Evolutionary conservation across 805 yeast genomes (phyloP).

Genomic region (Hermanozyma aechmeae): DNA sequence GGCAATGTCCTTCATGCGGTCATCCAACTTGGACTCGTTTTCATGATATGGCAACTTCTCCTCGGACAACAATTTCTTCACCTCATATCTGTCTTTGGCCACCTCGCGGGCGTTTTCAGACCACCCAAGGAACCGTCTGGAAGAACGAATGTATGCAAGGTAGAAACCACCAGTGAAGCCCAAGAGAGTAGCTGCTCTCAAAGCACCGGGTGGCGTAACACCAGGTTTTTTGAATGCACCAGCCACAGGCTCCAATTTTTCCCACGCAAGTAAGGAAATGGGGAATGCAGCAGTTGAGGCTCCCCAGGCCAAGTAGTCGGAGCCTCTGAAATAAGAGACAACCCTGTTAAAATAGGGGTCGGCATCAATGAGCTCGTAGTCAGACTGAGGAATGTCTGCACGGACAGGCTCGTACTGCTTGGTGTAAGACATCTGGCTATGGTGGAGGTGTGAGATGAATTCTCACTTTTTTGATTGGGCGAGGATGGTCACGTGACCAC

Average conservation of each 20-base stretch:
- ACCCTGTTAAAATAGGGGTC: constrained; percentile 75
- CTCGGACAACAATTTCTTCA: constrained; percentile 53
- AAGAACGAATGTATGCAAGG: constrained; percentile 57
- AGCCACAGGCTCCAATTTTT: constrained; percentile 30
- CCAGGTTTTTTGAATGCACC: constrained; percentile 36
- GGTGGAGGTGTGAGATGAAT: background rate
- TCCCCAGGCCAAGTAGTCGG: constrained; percentile 50
- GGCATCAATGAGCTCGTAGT: constrained; percentile 52
- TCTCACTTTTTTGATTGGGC: background rate
- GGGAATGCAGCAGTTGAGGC: constrained; percentile 34
- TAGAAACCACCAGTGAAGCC: constrained; percentile 71
- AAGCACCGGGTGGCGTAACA: constrained; percentile 43
- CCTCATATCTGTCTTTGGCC: constrained; percentile 61
- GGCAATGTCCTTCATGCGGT: constrained; percentile 65
- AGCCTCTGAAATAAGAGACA: constrained; percentile 58
- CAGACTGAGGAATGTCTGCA: constrained; percentile 14
- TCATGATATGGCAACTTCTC: constrained; percentile 62
- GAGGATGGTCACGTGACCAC: background rate
- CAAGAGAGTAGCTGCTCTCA: constrained; percentile 52
- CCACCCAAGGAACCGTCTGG: constrained; percentile 71
- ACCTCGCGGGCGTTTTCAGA: constrained; percentile 67
- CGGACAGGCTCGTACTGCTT: background rate
- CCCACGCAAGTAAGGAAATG: constrained; percentile 32
- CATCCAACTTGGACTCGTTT: constrained; percentile 45
- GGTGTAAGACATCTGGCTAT: background rate